These are phyloP conservation scores for Fusarium sarcochroum DNA, from an alignment of 2,329 filamentous ascomycete species.

Conservation along the genomic window DNA sequence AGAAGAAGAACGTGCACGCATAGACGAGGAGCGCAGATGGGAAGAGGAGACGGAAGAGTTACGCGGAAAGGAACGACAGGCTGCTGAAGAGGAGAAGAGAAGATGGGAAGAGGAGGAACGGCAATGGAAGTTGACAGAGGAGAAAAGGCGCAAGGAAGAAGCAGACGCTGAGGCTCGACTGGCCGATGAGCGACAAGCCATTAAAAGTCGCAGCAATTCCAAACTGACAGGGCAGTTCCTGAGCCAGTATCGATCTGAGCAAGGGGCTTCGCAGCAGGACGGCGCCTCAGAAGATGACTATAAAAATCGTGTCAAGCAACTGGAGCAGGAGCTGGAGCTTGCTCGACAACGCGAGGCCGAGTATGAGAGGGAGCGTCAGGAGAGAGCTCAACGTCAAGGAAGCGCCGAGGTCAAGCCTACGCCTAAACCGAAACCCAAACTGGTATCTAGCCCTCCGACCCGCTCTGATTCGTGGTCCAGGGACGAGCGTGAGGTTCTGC, in stretches of 20 bases:
- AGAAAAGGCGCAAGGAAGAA: constrained; percentile 79
- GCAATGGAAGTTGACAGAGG: constrained; percentile 83
- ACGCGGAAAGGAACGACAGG: constrained; percentile 71
- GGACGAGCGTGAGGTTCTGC: constrained; percentile 75
- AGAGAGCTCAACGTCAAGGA: constrained; percentile 57
- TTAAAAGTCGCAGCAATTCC: constrained; percentile 74
- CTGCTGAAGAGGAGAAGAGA: constrained; percentile 77
- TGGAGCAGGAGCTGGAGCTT: constrained; percentile 79
- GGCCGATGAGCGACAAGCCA: constrained; percentile 74
- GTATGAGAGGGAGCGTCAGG: constrained; percentile 70
- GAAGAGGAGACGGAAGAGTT: constrained; percentile 73
- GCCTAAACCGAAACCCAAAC: constrained; percentile 52
- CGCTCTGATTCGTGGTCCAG: constrained; percentile 75
- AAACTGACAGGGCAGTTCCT: constrained; percentile 86
- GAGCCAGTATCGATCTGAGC: constrained; percentile 86
- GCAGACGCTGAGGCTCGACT: constrained; percentile 77
- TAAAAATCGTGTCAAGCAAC: constrained; percentile 79
- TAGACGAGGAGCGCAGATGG: constrained; percentile 77
- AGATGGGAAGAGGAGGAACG: constrained; percentile 83
- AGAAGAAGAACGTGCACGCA: constrained; percentile 74
- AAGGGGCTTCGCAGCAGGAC: constrained; percentile 50
- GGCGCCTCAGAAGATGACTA: constrained; percentile 62
- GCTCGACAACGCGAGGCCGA: constrained; percentile 74
- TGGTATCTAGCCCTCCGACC: constrained; percentile 52
- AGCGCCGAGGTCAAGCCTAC: constrained; percentile 34